Evolutionary conservation across 805 yeast genomes (phyloP).

Genomic region (Zygoascus bituminiphila): DNA sequence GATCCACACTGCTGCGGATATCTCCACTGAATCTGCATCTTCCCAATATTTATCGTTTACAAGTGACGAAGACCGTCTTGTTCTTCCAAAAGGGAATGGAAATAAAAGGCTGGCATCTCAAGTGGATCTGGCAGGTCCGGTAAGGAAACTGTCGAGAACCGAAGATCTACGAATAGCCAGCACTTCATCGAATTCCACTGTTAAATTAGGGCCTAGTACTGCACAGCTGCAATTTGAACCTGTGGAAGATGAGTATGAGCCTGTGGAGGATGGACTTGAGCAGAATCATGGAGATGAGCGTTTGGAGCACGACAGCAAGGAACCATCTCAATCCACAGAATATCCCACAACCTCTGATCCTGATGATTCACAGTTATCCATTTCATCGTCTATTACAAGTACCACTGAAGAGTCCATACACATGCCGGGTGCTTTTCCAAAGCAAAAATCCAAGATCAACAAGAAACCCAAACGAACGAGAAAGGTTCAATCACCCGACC

Average conservation of each 20-base stretch:
- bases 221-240: not conserved
- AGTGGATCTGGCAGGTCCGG: not conserved
- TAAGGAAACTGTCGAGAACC: not conserved
- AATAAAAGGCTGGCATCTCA: not conserved
- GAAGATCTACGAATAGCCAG: not conserved
- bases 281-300: not conserved
- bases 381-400: not conserved
- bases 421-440: constrained; percentile 9
- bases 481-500: not conserved
- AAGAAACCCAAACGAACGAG: not conserved
- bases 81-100: not conserved
- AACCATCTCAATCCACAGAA: too few species aligned
- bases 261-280: not conserved
- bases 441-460: not conserved
- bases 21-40: not conserved
- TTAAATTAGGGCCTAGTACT: not conserved
- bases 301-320: too few species aligned
- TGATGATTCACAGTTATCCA: not conserved
- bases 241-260: not conserved
- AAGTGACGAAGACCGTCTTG: not conserved
- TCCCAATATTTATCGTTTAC: not conserved
- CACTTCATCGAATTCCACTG: not conserved
- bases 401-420: constrained; percentile 2
- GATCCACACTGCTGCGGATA: not conserved
- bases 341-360: too few species aligned